These are phyloP conservation scores for Clarireedia sp. DNA, from an alignment of 2,329 filamentous ascomycete genomes.

Conservation along the genomic window DNA sequence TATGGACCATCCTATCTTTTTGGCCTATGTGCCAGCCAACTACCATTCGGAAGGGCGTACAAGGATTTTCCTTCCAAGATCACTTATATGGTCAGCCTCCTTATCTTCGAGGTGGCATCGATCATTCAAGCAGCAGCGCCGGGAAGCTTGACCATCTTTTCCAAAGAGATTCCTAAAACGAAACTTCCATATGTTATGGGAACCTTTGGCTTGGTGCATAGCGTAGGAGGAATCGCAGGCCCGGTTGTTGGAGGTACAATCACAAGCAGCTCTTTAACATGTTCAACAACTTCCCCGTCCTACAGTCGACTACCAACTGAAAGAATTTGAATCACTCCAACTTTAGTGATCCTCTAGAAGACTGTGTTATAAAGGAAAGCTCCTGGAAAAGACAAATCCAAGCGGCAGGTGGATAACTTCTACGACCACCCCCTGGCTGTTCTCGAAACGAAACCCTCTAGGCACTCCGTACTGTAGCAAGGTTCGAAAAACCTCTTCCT, in stretches of 20 bases:
- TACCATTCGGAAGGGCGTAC: neutral
- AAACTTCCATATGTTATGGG: neutral
- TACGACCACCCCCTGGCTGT: too few species aligned
- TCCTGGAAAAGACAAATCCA: too few species aligned
- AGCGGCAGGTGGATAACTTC: too few species aligned
- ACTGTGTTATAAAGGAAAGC: too few species aligned
- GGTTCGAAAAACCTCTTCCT: too few species aligned
- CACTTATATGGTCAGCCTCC: conserved; percentile 31
- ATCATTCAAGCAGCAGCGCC: conserved; percentile 38
- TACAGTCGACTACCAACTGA: too few species aligned
- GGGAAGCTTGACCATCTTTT: conserved; percentile 32
- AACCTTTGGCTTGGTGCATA: neutral
- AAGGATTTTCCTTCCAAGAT: neutral
- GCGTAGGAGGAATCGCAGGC: neutral
- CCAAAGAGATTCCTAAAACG: neutral
- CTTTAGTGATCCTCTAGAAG: too few species aligned
- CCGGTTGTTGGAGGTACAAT: conserved; percentile 32
- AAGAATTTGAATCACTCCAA: too few species aligned
- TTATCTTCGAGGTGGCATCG: conserved; percentile 41
- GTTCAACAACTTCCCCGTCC: conserved; percentile 19
- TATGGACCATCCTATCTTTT: conserved; percentile 26
- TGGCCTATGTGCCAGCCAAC: neutral
- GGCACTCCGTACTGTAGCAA: too few species aligned
- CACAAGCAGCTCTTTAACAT: conserved; percentile 33
- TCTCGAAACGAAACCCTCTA: too few species aligned